phyloP scores from a whole-genome alignment of 2,329 filamentous ascomycete genomes.

The Elsinoe ampelina region DNA sequence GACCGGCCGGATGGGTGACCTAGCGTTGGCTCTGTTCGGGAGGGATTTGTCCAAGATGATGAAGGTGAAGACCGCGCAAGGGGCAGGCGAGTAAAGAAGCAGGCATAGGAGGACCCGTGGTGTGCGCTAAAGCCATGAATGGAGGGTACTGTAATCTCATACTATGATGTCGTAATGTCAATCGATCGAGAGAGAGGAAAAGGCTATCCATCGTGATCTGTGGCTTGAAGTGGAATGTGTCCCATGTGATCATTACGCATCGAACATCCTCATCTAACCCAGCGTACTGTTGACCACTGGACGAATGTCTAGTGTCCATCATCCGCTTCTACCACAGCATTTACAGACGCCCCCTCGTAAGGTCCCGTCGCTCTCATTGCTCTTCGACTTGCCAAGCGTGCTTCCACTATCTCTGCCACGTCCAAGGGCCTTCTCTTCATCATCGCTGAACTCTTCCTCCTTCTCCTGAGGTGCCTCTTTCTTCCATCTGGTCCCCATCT shows the following conservation, averaged over 20 bases:
- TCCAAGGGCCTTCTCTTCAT: background rate
- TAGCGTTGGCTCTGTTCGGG: background rate
- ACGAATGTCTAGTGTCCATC: background rate
- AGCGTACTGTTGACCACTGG: background rate
- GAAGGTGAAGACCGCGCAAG: background rate
- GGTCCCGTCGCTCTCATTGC: background rate
- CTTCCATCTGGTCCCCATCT: constrained; percentile 22
- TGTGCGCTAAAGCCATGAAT: background rate
- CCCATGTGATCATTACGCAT: background rate
- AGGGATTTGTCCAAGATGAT: background rate
- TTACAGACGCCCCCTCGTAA: background rate
- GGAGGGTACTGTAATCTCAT: background rate
- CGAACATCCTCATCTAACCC: background rate
- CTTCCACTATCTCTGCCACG: background rate
- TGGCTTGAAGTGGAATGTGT: no score
- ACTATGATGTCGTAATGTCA: background rate
- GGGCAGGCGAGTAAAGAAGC: background rate
- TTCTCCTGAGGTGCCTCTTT: constrained; percentile 18
- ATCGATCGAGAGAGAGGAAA: no score
- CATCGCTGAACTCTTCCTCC: background rate
- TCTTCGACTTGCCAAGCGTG: background rate
- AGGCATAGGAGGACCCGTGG: background rate
- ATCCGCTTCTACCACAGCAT: background rate
- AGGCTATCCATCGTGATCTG: no score
- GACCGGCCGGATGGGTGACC: background rate